Conservation (phyloP, 2,329 filamentous ascomycete species). For the Beauveria asiatica region DNA sequence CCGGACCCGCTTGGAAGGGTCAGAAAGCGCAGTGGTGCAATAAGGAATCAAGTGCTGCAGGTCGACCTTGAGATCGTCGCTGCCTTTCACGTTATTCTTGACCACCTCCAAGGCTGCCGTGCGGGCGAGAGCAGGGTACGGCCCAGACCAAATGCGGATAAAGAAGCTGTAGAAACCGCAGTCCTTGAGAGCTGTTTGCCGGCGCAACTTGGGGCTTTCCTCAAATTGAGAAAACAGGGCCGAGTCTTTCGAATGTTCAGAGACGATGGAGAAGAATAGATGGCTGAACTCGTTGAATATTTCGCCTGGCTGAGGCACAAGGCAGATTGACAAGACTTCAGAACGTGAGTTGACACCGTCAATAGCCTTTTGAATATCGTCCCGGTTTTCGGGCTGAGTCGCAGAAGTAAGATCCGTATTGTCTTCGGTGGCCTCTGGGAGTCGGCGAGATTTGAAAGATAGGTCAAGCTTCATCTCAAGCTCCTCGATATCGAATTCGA, state of each 20-base stretch:
- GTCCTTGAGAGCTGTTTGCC: slow-evolving; percentile 45
- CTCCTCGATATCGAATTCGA: slow-evolving; percentile 63
- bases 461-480: slow-evolving; percentile 68
- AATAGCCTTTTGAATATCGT: slow-evolving; percentile 32
- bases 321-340: slow-evolving; percentile 39
- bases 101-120: slow-evolving; percentile 60
- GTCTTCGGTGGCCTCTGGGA: slow-evolving; percentile 40
- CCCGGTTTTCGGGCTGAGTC: slow-evolving; percentile 20
- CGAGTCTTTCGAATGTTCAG: slow-evolving; percentile 31
- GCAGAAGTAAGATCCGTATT: slow-evolving; percentile 30
- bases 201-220: slow-evolving; percentile 44
- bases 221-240: slow-evolving; percentile 43
- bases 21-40: slow-evolving; percentile 62
- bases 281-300: slow-evolving; percentile 52
- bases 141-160: slow-evolving; percentile 63
- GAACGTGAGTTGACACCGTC: slow-evolving; percentile 29
- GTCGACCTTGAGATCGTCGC: slow-evolving; percentile 46
- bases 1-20: slow-evolving; percentile 68
- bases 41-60: slow-evolving; percentile 81
- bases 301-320: slow-evolving; percentile 40
- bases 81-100: slow-evolving; percentile 45
- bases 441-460: slow-evolving; percentile 50
- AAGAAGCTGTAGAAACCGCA: slow-evolving; percentile 70
- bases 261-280: slow-evolving; percentile 47
- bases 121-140: slow-evolving; percentile 60